These are phyloP conservation scores for Azolla pinnata DNA, from an alignment of 75 land plant species.

Conservation along the genomic window DNA sequence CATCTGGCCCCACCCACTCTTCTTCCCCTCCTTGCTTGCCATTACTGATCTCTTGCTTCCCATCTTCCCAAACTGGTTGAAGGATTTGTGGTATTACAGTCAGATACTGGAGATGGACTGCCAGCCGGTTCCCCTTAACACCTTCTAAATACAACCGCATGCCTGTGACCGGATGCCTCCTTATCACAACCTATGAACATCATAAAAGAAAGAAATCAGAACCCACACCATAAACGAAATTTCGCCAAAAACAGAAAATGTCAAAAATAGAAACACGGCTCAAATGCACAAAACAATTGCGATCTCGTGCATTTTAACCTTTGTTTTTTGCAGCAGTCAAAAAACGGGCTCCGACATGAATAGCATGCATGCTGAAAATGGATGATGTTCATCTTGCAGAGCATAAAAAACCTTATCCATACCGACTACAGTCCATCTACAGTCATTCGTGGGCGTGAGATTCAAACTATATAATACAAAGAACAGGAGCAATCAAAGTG, in stretches of 20 bases:
- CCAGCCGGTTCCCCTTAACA: constrained; percentile 55
- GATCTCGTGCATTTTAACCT: too few relatives aligned
- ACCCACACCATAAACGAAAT: not conserved
- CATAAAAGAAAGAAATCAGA: not conserved
- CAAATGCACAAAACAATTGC: too few relatives aligned
- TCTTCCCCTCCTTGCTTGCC: constrained; percentile 7
- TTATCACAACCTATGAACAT: constrained; percentile 49
- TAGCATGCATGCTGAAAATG: not conserved
- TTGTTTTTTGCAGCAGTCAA: too few relatives aligned
- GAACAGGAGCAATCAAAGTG: too few relatives aligned
- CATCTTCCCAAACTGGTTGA: constrained; percentile 35
- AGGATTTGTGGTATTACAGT: constrained; percentile 49
- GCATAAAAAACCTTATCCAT: too few relatives aligned
- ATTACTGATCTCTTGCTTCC: constrained; percentile 7
- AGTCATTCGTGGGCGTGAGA: too few relatives aligned
- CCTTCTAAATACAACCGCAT: constrained; percentile 68
- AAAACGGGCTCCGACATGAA: not conserved
- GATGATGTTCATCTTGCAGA: too few relatives aligned
- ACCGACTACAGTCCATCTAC: too few relatives aligned
- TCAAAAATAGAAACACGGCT: too few relatives aligned
- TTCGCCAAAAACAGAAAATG: too few relatives aligned
- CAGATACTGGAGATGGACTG: constrained; percentile 78
- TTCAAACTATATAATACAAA: too few relatives aligned
- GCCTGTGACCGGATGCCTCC: constrained; percentile 62
- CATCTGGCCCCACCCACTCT: constrained; percentile 8